Evolutionary conservation across 2,329 filamentous ascomycete genomes (phyloP), one percentile per base, ranked within the genome.

Genomic region (Hymenoscyphus fructigenus): DNA sequence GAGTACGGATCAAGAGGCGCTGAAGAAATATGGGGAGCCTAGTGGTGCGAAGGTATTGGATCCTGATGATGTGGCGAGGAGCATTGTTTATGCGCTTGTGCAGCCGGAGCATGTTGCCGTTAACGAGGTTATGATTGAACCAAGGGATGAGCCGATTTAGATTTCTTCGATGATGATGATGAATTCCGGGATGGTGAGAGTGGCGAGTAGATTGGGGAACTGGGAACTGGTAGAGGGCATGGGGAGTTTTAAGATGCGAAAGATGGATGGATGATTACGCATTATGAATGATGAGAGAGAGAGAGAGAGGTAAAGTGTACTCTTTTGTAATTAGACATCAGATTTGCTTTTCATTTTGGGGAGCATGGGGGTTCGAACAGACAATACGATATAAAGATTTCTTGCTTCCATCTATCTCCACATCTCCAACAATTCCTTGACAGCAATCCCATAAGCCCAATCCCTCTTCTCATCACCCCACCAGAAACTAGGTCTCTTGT

Each of bases 51-150:
- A 90, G 81, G 88, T 93, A 1, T 78, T 94, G n/a, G 84, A 89
- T 69, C 81, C 91, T 0, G 85, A 88, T 59, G 90, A 94, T 76
- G 87, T 93, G 15, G 91, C 91, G 0, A 82, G 80, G 12, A 84
- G 88, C 12, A 91, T 94, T 72, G 82, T 93, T 3, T 93, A 88
- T 76, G 91, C 91, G 0, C 79, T 94, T 20, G 84, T 84, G 66
- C 90, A 93, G 80, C 90, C 91, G 0, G 81, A 85, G 62, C 88
- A 93, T 78, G 90, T 93, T 55, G 85, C 89, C 50, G 88, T 94
- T 1, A 94, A 94, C 69, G 91, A 94, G 79, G 83, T 94, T 3
- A 75, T 94, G 75, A 90, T 94, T 74, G 90, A 92, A 80, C 90
- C 90, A 15, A 80, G 90, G 57, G 90, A 92, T 70, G 90, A 92